Conservation (phyloP, 108 stramenopile genomes). For the Poteriospumella lacustris region DNA sequence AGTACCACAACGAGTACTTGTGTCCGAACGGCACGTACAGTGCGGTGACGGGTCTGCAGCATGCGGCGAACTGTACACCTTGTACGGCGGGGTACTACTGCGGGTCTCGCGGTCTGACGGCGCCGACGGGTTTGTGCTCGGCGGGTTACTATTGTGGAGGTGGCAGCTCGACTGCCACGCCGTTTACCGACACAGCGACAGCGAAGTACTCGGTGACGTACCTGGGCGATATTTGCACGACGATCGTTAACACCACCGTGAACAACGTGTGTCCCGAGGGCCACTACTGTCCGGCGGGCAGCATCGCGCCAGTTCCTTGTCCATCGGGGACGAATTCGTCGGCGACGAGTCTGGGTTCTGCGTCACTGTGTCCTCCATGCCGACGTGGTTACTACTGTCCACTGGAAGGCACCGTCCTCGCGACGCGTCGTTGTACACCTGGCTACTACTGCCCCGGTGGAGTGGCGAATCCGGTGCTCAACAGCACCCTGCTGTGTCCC, state of each 20-base stretch:
- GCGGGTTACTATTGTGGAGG: neutral
- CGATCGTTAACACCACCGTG: neutral
- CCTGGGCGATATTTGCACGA: slow-evolving; percentile 13
- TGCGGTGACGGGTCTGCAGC: slow-evolving; percentile 35
- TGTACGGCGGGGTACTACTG: slow-evolving; percentile 35
- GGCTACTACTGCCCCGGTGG: neutral
- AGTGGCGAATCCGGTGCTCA: slow-evolving; percentile 21
- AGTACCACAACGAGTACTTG: slow-evolving; percentile 32
- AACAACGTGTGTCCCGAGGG: slow-evolving; percentile 39
- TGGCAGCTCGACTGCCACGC: neutral
- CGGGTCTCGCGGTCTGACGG: neutral
- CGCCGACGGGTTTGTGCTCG: slow-evolving; percentile 1
- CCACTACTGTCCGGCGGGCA: slow-evolving; percentile 36
- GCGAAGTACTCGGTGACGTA: slow-evolving; percentile 42
- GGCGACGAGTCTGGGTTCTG: neutral
- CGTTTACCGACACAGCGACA: neutral
- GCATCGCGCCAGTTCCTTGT: slow-evolving; percentile 17
- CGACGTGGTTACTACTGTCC: slow-evolving; percentile 14
- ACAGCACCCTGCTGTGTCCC: slow-evolving; percentile 32
- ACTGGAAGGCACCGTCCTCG: neutral
- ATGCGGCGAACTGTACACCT: slow-evolving; percentile 34
- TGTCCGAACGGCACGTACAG: slow-evolving; percentile 43
- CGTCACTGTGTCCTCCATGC: no score
- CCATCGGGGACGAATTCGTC: no score
- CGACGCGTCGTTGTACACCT: slow-evolving; percentile 19